A percentile compares a stretch with the other conserved stretches of the same genome.
Conservation (phyloP, 305 asterid species). For the Salvia sclarea region DNA sequence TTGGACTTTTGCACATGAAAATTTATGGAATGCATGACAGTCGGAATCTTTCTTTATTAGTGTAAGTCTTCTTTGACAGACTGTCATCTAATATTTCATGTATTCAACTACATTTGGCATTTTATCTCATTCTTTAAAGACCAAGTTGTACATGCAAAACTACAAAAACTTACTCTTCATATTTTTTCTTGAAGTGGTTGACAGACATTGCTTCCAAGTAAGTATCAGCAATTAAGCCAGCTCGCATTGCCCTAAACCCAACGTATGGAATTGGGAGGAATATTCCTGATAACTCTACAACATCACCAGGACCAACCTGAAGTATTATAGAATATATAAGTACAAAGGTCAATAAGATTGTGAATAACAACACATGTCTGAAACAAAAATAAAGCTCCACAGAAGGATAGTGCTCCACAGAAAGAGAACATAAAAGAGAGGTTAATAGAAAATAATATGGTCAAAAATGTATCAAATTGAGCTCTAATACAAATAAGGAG, state of each 20-base stretch:
- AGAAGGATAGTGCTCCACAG: constrained; percentile 11
- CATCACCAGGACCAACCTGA: constrained; percentile 93
- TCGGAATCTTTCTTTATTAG: not conserved
- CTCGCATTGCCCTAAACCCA: constrained; percentile 98
- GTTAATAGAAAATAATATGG: not conserved
- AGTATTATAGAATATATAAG: constrained; percentile 23
- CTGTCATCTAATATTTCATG: not conserved
- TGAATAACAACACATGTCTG: not conserved
- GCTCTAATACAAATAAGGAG: not conserved
- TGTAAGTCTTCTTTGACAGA: not conserved
- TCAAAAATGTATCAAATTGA: not conserved
- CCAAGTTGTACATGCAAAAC: not conserved
- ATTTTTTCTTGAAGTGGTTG: constrained; percentile 85
- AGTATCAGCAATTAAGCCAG: constrained; percentile 96
- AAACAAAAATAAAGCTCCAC: constrained; percentile 15
- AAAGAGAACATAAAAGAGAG: not conserved
- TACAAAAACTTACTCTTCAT: constrained; percentile 71
- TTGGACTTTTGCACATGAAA: not conserved
- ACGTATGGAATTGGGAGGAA: constrained; percentile 93
- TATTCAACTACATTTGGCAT: constrained; percentile 1
- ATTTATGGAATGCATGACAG: not conserved
- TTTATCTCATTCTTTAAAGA: not conserved
- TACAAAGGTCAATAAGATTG: constrained; percentile 10
- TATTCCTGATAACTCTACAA: constrained; percentile 90
- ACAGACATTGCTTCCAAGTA: constrained; percentile 96